These are phyloP conservation scores for Fagopyrum homotropicum DNA, from an alignment of 148 eudicot species.

Conservation along the genomic window DNA sequence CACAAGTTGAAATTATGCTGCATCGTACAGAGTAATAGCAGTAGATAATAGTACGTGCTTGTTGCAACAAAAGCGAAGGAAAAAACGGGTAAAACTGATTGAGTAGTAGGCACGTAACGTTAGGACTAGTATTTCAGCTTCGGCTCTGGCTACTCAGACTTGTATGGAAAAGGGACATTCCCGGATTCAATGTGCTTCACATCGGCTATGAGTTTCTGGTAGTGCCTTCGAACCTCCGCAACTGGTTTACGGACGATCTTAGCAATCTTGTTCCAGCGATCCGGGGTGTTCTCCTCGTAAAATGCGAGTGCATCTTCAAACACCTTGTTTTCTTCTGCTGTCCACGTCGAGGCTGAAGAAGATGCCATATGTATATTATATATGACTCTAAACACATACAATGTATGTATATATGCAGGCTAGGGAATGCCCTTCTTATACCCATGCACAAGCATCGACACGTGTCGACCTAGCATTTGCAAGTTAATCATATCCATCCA, in stretches of 20 bases:
- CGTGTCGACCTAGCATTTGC: no score
- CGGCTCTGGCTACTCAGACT: neutral
- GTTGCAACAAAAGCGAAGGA: no score
- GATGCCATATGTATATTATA: neutral
- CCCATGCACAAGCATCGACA: no score
- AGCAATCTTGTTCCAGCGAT: neutral
- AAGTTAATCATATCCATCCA: neutral
- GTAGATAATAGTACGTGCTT: no score
- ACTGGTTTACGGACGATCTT: neutral
- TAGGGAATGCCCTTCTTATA: neutral
- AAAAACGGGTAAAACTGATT: no score
- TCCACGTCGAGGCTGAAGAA: constrained; percentile 5
- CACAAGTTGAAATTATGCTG: no score
- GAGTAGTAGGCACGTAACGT: no score
- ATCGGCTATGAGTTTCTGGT: constrained; percentile 1
- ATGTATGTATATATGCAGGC: neutral
- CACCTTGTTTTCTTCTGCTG: neutral
- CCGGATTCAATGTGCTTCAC: constrained; percentile 12
- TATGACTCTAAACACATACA: no score
- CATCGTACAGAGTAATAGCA: no score
- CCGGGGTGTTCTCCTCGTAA: neutral
- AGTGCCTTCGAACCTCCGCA: constrained; percentile 8
- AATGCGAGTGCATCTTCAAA: constrained; percentile 6
- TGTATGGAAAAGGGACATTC: constrained; percentile 9
- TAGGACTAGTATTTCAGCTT: no score